phyloP scores from a whole-genome alignment of 2,329 filamentous ascomycete genomes.

The Botrytis pseudocinerea region DNA sequence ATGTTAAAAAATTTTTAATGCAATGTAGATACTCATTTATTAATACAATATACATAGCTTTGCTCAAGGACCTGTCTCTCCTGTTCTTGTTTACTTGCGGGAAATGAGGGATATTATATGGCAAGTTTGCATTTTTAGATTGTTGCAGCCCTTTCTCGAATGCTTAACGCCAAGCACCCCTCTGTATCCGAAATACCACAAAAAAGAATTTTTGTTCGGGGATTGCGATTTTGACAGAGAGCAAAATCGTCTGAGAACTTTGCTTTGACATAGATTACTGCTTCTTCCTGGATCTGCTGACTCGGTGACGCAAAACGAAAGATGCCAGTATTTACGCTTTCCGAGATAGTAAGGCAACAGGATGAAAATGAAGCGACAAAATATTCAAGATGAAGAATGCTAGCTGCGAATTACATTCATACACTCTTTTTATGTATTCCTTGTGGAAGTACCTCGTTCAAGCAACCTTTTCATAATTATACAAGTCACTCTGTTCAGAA shows the following conservation, averaged over 20 bases:
- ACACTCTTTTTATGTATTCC: neutral
- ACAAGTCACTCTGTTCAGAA: too few species aligned
- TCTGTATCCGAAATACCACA: neutral
- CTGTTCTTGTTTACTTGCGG: neutral
- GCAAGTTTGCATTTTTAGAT: neutral
- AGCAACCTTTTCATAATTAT: neutral
- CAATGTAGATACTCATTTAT: neutral
- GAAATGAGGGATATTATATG: neutral
- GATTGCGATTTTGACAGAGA: neutral
- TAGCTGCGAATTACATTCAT: neutral
- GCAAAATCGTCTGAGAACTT: neutral
- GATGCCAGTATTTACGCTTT: neutral
- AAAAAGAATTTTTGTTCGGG: neutral
- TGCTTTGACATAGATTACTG: neutral
- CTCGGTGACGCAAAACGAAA: neutral
- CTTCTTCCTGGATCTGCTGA: neutral
- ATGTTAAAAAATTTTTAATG: conserved; percentile 4
- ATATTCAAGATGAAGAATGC: neutral
- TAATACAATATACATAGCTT: neutral
- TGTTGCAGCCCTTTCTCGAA: neutral
- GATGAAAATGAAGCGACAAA: neutral
- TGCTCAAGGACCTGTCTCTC: too few species aligned
- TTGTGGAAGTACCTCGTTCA: neutral
- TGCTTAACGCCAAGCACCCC: neutral
- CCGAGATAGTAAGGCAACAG: neutral